Evolutionary conservation across 768 basidiomycete species (phyloP).

Genomic region (Tulasnella sp.): DNA sequence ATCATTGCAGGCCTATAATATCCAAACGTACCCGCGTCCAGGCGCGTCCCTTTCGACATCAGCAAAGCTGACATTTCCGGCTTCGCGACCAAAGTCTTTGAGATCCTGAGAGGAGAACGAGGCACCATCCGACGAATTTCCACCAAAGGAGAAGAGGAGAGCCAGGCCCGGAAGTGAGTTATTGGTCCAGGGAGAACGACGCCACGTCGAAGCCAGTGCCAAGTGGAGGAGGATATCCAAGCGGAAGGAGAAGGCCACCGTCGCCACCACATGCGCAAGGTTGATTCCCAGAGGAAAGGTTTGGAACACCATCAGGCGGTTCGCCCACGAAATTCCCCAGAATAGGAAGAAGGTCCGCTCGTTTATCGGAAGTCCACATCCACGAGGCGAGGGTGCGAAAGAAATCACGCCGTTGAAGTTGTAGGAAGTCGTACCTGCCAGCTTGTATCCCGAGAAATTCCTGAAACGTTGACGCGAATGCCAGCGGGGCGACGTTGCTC

Average conservation of each 20-base stretch:
- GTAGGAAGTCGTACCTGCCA: slow-evolving; percentile 83
- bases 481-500: slow-evolving; percentile 57
- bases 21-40: slow-evolving; percentile 71
- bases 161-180: slow-evolving; percentile 1
- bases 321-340: not conserved
- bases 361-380: slow-evolving; percentile 5
- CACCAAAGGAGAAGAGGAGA: slow-evolving; percentile 16
- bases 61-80: slow-evolving; percentile 88
- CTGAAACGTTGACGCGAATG: slow-evolving; percentile 78
- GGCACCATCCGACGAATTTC: slow-evolving; percentile 14
- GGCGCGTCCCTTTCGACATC: slow-evolving; percentile 87
- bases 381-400: not conserved
- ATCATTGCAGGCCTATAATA: slow-evolving; percentile 8
- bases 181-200: slow-evolving; percentile 1
- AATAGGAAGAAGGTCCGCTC: not conserved
- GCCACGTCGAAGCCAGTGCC: not conserved
- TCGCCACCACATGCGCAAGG: not conserved
- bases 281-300: not conserved
- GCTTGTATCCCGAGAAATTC: slow-evolving; percentile 90
- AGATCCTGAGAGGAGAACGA: slow-evolving; percentile 54
- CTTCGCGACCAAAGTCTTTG: slow-evolving; percentile 95
- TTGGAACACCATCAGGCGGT: not conserved
- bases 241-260: not conserved
- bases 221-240: slow-evolving; percentile 5
- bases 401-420: slow-evolving; percentile 16